Evolutionary conservation across 208 protist species (phyloP).

Genomic region (Lotmaria passim): DNA sequence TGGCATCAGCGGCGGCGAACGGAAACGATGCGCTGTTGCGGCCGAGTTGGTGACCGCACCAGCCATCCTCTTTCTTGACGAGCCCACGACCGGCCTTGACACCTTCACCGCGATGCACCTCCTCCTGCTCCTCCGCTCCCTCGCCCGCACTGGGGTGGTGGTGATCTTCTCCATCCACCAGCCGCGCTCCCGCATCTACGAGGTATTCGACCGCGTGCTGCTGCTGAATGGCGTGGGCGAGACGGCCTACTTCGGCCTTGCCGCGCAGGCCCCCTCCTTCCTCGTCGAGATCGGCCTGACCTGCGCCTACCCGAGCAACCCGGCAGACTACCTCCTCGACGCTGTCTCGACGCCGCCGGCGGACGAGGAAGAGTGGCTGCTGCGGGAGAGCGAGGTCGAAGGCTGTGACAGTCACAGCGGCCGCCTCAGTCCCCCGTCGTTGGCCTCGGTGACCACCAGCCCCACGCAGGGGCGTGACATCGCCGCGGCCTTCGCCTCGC

Average conservation of each 20-base stretch:
- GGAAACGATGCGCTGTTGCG: conserved; percentile 73
- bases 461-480: conserved; percentile 47
- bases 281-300: conserved; percentile 63
- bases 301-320: conserved; percentile 53
- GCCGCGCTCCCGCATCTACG: conserved; percentile 63
- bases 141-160: conserved; percentile 48
- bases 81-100: conserved; percentile 89
- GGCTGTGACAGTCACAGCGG: conserved; percentile 11
- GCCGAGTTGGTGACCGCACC: conserved; percentile 71
- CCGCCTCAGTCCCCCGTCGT: conserved; percentile 11
- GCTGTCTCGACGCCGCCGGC: conserved; percentile 41
- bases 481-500: conserved; percentile 50
- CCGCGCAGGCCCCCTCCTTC: conserved; percentile 54
- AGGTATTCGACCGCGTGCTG: conserved; percentile 75
- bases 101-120: conserved; percentile 76
- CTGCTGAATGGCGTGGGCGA: conserved; percentile 79
- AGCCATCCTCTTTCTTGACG: conserved; percentile 76
- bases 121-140: conserved; percentile 48
- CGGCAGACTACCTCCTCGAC: conserved; percentile 88
- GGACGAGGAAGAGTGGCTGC: conserved; percentile 26
- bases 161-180: conserved; percentile 85
- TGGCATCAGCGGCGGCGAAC: conserved; percentile 78
- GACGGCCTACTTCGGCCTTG: conserved; percentile 84
- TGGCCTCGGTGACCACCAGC: background rate
- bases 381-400: conserved; percentile 16